Percentiles rank a stretch among this genome's conserved stretches.
phyloP scores from a whole-genome alignment of 352 stramenopile species.

The Elongisporangium anandrum region DNA sequence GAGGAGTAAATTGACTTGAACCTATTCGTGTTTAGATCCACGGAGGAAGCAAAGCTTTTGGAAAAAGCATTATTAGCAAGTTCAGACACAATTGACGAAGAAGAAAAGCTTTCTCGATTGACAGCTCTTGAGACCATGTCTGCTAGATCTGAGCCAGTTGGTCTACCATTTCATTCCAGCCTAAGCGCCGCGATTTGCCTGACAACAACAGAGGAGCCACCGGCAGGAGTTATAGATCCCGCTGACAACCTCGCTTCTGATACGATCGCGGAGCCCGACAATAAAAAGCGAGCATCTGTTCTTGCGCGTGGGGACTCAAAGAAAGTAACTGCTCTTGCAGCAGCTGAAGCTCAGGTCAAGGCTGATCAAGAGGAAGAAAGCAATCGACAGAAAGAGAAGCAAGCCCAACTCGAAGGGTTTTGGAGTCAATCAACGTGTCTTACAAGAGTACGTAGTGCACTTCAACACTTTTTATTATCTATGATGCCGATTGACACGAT shows the following conservation, averaged over 20 bases:
- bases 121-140: background rate
- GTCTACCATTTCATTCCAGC: background rate
- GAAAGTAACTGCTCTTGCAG: slow-evolving; percentile 5
- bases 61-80: slow-evolving; percentile 28
- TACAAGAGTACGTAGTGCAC: slow-evolving; percentile 4
- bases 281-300: slow-evolving; percentile 2
- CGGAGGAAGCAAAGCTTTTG: slow-evolving; percentile 53
- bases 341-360: background rate
- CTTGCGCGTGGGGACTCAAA: slow-evolving; percentile 1
- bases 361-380: slow-evolving; percentile 4
- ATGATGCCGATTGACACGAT: background rate
- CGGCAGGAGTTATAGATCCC: background rate
- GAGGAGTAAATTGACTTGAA: background rate
- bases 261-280: background rate
- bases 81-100: slow-evolving; percentile 5
- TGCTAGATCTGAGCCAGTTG: background rate
- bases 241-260: background rate
- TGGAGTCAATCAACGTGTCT: slow-evolving; percentile 8
- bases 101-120: background rate
- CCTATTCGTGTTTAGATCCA: slow-evolving; percentile 13
- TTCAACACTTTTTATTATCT: background rate
- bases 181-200: background rate
- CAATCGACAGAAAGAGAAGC: background rate
- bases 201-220: background rate
- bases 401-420: slow-evolving; percentile 10